A percentile compares a stretch with the other conserved stretches of the same genome.
phyloP scores from a whole-genome alignment of 2,329 filamentous ascomycete genomes.

The Cladosporium sp. region DNA sequence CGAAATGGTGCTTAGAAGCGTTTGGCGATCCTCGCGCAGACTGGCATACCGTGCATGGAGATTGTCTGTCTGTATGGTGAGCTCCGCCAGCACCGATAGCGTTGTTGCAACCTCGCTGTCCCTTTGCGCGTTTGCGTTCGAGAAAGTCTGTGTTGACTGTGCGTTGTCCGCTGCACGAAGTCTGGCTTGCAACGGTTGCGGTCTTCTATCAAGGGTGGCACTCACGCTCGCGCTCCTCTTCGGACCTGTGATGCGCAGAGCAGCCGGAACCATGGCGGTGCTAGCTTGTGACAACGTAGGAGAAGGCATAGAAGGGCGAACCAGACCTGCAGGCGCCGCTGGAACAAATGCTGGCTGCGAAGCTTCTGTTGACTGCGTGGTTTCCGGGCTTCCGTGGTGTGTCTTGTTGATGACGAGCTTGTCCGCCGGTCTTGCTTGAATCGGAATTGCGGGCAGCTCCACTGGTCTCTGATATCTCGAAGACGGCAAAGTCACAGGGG shows the following conservation, averaged over 20 bases:
- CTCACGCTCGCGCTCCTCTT: slow-evolving; percentile 14
- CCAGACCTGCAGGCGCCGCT: background rate
- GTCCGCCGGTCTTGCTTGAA: background rate
- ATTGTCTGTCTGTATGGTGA: slow-evolving; percentile 31
- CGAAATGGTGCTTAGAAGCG: slow-evolving; percentile 29
- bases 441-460: background rate
- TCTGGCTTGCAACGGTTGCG: background rate
- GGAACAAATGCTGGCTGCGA: background rate
- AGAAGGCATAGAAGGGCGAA: background rate
- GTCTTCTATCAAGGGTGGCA: background rate
- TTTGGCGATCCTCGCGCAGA: slow-evolving; percentile 33
- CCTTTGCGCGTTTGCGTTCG: background rate
- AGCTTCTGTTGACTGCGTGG: background rate
- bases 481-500: background rate
- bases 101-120: background rate
- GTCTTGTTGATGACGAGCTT: background rate
- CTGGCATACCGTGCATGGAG: slow-evolving; percentile 31
- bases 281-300: slow-evolving; percentile 15
- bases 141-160: too few relatives aligned
- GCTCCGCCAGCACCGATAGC: slow-evolving; percentile 18
- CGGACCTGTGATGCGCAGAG: background rate
- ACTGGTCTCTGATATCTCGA: background rate
- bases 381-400: background rate
- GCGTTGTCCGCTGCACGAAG: background rate
- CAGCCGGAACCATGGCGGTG: slow-evolving; percentile 2